Conservation (phyloP, 805 yeast species). For the Candida railenensis region DNA sequence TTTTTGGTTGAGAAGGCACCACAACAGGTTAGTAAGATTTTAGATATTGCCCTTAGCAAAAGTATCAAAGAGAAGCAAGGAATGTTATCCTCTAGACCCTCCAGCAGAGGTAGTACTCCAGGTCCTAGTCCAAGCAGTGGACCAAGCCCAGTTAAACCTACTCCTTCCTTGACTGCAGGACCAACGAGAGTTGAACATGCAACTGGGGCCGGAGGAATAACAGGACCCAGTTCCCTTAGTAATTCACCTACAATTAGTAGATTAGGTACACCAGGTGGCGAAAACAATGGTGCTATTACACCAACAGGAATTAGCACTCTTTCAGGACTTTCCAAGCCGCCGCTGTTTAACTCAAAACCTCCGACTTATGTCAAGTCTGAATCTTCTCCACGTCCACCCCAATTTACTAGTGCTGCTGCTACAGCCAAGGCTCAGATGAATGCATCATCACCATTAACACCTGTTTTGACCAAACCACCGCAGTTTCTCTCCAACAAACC, state of each 20-base stretch:
- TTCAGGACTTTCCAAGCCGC: constrained; percentile 19
- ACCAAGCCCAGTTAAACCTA: not conserved
- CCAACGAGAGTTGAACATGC: not conserved
- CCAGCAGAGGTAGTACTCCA: constrained; percentile 22
- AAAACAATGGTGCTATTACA: not conserved
- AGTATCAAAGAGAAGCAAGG: constrained; percentile 54
- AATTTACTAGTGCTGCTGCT: constrained; percentile 13
- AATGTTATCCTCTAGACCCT: constrained; percentile 15
- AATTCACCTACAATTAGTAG: not conserved
- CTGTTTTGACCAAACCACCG: constrained; percentile 35
- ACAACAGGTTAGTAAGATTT: constrained; percentile 71
- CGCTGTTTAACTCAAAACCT: constrained; percentile 23
- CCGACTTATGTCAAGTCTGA: constrained; percentile 19
- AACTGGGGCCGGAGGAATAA: not conserved
- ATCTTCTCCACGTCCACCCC: constrained; percentile 24
- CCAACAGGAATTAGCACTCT: constrained; percentile 2
- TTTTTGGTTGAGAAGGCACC: constrained; percentile 81
- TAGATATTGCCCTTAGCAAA: constrained; percentile 78
- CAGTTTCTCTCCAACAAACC: constrained; percentile 37
- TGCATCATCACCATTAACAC: constrained; percentile 12
- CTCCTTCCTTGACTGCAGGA: constrained; percentile 1
- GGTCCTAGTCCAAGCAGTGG: constrained; percentile 10
- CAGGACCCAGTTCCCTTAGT: not conserved
- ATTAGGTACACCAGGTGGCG: not conserved
- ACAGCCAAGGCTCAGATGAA: not conserved